Base-by-base conservation (phyloP, 1,284 basidiomycete genomes). In the Ceratobasidium theobromae region DNA sequence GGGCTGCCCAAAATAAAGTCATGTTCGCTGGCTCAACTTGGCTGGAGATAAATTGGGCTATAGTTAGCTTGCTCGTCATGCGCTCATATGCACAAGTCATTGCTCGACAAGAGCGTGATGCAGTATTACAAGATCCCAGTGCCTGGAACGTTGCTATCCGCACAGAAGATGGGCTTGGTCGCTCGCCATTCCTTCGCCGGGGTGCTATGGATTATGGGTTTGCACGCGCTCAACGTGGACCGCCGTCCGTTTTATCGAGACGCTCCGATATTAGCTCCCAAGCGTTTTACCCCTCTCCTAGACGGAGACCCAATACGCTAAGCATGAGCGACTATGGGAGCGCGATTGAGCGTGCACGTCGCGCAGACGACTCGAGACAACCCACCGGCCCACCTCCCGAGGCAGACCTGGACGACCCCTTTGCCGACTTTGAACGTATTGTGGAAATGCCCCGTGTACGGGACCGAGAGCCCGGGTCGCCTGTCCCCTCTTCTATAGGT, bases 71-170 rank as follows among this genome's bases (percentile, higher is more conserved):
- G 14, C 76, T 86, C 51, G 80, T 69, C 4, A 79, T 86, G 67
- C 83, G 86, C 69, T 86, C 84, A 72, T 86, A 85, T 72, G 78
- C 81, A 45, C 80, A 84, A 30, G 86, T 86, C 9, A 79, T 87
- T 21, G 79, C 77, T 18, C 80, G 86, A n/a, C 83, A 87, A 70
- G 86, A 88, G 73, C 76, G 80, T 45, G 86, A 87, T 66, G 79
- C 80, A 0, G 73, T 85, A 30, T 72, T 86, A 14, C 81, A 82
- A 65, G 78, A 82, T 67, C 80, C 83, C 2, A 74, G 76, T 4
- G 75, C 78, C 14, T 84, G 67, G 67, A 64, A 64, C 16, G 58
- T 52, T 38, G 58, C 58, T 18, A 38, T 64, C 40, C 32, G 23
- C n/a, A 52, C 58, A 18, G 58, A 64, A 28, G 49, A 51, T 18